A percentile compares a stretch with the other conserved stretches of the same genome.
Conservation (phyloP, 164 flowering plant species). For the Warburgia ugandensis region DNA sequence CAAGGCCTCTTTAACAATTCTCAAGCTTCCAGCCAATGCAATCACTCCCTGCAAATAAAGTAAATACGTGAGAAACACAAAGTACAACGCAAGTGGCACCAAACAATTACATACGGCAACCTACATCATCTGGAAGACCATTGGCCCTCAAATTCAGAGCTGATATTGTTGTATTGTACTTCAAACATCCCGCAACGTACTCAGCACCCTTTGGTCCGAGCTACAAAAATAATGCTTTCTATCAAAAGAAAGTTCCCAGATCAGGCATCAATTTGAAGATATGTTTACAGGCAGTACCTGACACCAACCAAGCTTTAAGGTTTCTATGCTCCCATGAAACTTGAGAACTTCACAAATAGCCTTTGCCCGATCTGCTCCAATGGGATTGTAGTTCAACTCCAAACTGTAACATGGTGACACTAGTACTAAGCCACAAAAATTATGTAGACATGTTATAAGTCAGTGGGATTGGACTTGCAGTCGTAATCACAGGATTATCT, state of each 20-base stretch:
- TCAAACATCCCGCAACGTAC: slow-evolving; percentile 69
- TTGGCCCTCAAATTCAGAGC: slow-evolving; percentile 83
- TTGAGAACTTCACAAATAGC: slow-evolving; percentile 83
- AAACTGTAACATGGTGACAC: slow-evolving; percentile 37
- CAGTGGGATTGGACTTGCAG: slow-evolving; percentile 35
- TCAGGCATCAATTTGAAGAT: neutral
- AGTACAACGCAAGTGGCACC: neutral
- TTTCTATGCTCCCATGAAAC: slow-evolving; percentile 77
- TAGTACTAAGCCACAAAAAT: slow-evolving; percentile 3
- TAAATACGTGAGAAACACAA: slow-evolving; percentile 3
- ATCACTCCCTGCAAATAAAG: slow-evolving; percentile 62
- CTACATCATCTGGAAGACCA: slow-evolving; percentile 84
- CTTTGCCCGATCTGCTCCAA: slow-evolving; percentile 88
- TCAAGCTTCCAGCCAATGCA: slow-evolving; percentile 83
- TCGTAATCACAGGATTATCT: slow-evolving; percentile 62
- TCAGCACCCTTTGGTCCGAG: slow-evolving; percentile 91
- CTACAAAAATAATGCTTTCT: slow-evolving; percentile 30
- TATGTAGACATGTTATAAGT: no score
- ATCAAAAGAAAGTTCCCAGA: neutral
- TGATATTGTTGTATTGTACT: slow-evolving; percentile 75
- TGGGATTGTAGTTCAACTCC: slow-evolving; percentile 89
- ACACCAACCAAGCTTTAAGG: slow-evolving; percentile 97
- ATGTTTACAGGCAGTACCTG: slow-evolving; percentile 45
- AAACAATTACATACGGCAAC: neutral
- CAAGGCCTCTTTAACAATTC: slow-evolving; percentile 86